Percentiles rank a stretch among this genome's conserved stretches.
Evolutionary conservation across 2,329 filamentous ascomycete genomes (phyloP).

Genomic region (Cercospora canescens): DNA sequence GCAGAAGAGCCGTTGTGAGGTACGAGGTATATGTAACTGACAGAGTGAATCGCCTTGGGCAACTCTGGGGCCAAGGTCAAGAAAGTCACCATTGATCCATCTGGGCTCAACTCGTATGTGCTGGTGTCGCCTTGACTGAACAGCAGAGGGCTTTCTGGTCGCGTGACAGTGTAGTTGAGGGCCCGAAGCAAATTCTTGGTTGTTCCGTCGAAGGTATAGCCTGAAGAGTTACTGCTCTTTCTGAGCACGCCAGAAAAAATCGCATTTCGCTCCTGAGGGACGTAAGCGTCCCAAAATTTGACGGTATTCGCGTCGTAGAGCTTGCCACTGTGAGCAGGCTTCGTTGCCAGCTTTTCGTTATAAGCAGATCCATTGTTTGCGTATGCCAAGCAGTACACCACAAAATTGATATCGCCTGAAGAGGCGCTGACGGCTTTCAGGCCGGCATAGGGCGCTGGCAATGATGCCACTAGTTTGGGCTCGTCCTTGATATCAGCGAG

Average conservation of each 20-base stretch:
- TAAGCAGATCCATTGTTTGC: slow-evolving; percentile 40
- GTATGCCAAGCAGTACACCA: slow-evolving; percentile 30
- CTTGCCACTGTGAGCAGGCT: slow-evolving; percentile 46
- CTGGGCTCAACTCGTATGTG: slow-evolving; percentile 29
- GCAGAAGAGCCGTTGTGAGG: slow-evolving; percentile 30
- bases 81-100: slow-evolving; percentile 28
- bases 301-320: slow-evolving; percentile 55
- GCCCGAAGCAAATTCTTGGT: slow-evolving; percentile 26
- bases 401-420: slow-evolving; percentile 31
- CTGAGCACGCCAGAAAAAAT: slow-evolving; percentile 51
- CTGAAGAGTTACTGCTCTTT: slow-evolving; percentile 12
- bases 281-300: slow-evolving; percentile 55
- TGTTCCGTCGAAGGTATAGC: slow-evolving; percentile 20
- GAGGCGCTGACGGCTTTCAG: slow-evolving; percentile 35
- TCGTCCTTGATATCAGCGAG: slow-evolving; percentile 25
- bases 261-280: slow-evolving; percentile 50
- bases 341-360: slow-evolving; percentile 51
- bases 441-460: slow-evolving; percentile 39
- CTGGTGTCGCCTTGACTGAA: slow-evolving; percentile 4
- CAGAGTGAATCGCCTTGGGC: slow-evolving; percentile 27
- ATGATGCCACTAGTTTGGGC: slow-evolving; percentile 32
- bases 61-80: slow-evolving; percentile 28
- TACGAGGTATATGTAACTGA: slow-evolving; percentile 29
- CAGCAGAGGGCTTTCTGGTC: slow-evolving; percentile 23
- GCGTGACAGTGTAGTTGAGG: slow-evolving; percentile 27